phyloP scores from a whole-genome alignment of 1,284 basidiomycete species.

The Phellopilus nigrolimitatus region DNA sequence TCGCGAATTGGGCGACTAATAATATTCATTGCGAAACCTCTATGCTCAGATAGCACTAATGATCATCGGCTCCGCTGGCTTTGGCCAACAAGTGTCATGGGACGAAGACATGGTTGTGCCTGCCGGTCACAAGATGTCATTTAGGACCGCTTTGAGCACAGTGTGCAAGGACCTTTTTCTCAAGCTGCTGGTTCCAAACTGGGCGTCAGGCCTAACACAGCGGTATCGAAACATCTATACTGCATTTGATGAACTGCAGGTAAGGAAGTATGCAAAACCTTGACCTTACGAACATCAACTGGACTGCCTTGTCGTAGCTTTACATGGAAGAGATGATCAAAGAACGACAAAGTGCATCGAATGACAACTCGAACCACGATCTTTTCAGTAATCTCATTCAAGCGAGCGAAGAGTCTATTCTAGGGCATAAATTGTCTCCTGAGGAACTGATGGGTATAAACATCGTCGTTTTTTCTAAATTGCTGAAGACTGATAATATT shows the following conservation, averaged over 20 bases:
- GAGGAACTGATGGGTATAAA: conserved; percentile 45
- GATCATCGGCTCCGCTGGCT: conserved; percentile 53
- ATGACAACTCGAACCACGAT: conserved; percentile 45
- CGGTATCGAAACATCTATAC: conserved; percentile 32
- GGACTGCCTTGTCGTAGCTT: conserved; percentile 27
- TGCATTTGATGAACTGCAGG: conserved; percentile 48
- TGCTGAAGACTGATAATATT: conserved; percentile 1
- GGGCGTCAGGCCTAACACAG: conserved; percentile 39
- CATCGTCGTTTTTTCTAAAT: neutral
- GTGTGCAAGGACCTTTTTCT: conserved; percentile 41
- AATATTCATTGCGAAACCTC: neutral
- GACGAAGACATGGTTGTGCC: conserved; percentile 38
- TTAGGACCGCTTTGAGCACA: conserved; percentile 49
- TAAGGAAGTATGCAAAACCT: conserved; percentile 23
- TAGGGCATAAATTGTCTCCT: conserved; percentile 37
- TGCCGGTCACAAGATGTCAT: conserved; percentile 46
- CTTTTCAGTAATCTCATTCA: conserved; percentile 51
- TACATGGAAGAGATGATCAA: conserved; percentile 57
- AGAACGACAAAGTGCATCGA: conserved; percentile 34
- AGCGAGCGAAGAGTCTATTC: conserved; percentile 37
- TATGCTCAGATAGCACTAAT: conserved; percentile 47
- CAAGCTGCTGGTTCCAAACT: conserved; percentile 41
- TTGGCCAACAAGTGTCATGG: conserved; percentile 50
- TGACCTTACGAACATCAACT: neutral
- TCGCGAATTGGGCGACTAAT: too few relatives aligned